Conservation (phyloP, 2,329 filamentous ascomycete genomes). For the Alternaria infectoria region DNA sequence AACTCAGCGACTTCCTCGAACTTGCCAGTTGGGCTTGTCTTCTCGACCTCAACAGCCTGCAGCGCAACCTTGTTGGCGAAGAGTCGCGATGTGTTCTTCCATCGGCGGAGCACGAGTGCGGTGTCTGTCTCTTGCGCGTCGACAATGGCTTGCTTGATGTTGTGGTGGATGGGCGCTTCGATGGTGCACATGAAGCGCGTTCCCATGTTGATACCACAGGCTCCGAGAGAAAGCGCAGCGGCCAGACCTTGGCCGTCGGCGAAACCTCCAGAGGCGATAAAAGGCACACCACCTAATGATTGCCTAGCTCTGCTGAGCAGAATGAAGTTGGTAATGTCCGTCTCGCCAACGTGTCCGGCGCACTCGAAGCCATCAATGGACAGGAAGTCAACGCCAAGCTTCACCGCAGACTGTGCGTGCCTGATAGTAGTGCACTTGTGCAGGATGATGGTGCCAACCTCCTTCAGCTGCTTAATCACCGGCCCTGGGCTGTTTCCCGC, state of each 20-base stretch:
- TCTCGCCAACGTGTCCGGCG: conserved; percentile 86
- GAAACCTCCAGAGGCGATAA: conserved; percentile 95
- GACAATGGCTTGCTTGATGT: conserved; percentile 94
- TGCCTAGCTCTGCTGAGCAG: conserved; percentile 85
- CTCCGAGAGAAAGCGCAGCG: conserved; percentile 86
- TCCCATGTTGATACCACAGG: conserved; percentile 97
- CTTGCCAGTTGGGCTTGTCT: conserved; percentile 80
- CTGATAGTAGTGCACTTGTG: conserved; percentile 98
- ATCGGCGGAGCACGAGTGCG: conserved; percentile 82
- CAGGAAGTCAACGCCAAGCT: conserved; percentile 94
- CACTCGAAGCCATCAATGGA: conserved; percentile 98
- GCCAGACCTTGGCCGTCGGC: conserved; percentile 93
- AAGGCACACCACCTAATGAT: conserved; percentile 75
- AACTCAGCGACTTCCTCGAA: conserved; percentile 87
- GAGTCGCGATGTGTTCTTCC: conserved; percentile 89
- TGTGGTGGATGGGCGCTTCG: conserved; percentile 88
- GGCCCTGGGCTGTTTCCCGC: conserved; percentile 90
- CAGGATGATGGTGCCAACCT: conserved; percentile 76
- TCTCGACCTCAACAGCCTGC: conserved; percentile 82
- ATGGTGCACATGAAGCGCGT: conserved; percentile 97
- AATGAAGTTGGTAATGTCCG: conserved; percentile 88
- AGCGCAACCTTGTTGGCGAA: conserved; percentile 89
- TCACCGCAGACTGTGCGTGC: conserved; percentile 88
- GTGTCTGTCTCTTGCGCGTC: conserved; percentile 89
- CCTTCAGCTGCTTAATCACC: conserved; percentile 87